phyloP scores from a whole-genome alignment of 2,329 filamentous ascomycete genomes.

The Colletotrichum cereale region DNA sequence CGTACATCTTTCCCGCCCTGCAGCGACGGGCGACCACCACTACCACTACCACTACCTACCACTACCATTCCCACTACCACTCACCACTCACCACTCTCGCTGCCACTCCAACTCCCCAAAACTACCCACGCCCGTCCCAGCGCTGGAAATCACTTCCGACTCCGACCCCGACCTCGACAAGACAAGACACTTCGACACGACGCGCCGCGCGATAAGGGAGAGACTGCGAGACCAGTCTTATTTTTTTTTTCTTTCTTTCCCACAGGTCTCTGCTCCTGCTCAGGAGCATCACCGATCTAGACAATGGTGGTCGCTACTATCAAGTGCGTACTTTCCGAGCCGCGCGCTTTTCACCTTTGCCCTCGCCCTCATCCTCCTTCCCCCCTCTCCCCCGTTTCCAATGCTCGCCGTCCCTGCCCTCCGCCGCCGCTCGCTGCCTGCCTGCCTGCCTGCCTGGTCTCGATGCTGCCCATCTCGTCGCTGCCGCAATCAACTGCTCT shows the following conservation, averaged over 20 bases:
- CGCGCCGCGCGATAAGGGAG: slow-evolving; percentile 44
- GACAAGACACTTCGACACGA: slow-evolving; percentile 42
- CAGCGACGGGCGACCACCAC: slow-evolving; percentile 37
- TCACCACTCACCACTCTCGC: slow-evolving; percentile 35
- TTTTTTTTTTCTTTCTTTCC: slow-evolving; percentile 37
- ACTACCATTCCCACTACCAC: slow-evolving; percentile 34
- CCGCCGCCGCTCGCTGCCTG: slow-evolving; percentile 8
- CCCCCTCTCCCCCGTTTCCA: slow-evolving; percentile 35
- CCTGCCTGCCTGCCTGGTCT: not conserved
- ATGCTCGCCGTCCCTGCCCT: slow-evolving; percentile 34
- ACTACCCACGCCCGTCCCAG: slow-evolving; percentile 16
- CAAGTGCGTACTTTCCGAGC: slow-evolving; percentile 63
- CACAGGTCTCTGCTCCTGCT: slow-evolving; percentile 50
- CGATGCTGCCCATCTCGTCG: not conserved
- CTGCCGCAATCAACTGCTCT: not conserved
- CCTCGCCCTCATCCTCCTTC: slow-evolving; percentile 25
- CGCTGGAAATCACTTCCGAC: slow-evolving; percentile 37
- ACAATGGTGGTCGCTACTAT: slow-evolving; percentile 75
- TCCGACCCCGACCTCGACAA: slow-evolving; percentile 37
- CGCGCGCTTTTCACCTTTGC: slow-evolving; percentile 41
- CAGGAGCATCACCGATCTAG: slow-evolving; percentile 55
- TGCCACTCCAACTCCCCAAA: slow-evolving; percentile 31
- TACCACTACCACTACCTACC: slow-evolving; percentile 32
- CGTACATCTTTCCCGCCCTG: slow-evolving; percentile 40
- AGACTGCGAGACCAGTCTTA: slow-evolving; percentile 37